Evolutionary conservation across 2,329 filamentous ascomycete species (phyloP), one percentile per base, ranked within the genome.

Genomic region (Monilinia aucupariae): DNA sequence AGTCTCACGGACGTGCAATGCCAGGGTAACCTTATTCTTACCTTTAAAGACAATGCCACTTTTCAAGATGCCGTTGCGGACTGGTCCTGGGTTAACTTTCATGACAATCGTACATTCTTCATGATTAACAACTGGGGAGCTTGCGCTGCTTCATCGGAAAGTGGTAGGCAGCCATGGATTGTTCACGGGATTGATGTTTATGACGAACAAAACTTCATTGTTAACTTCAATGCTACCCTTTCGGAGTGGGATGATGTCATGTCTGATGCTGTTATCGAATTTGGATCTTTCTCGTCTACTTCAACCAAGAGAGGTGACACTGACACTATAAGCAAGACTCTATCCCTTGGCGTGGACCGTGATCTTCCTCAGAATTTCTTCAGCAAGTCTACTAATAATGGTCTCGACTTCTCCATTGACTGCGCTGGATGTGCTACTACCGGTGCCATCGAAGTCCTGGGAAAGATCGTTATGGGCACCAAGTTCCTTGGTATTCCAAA

Each of bases 151-250:
- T 20, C 41, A 2, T 49, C 48, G 4, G 56, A 45, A 32, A 54
- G 41, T n/a, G 58, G 55, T 27, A 61, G 62, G 48, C 55, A 64
- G 25, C 62, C 62, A 54, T 64, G 62, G 62, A 25, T 64, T 32
- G 49, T 64, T n/a, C 30, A 39, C 9, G 51, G 51, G 22, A 39
- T 61, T 32, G 55, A 61, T 34, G 39, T 30, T 15, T 62, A 62
- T 50, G 58, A 64, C 30, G n/a, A 59, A 10, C 47, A 59, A 43
- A 64, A 53, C 25, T 60, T 64, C 34, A 61, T 60, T 9, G 62
- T 61, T 17, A 53, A 64, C 43, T 60, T 64, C 49, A 61, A 64
- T 32, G 62, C 62, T 37, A 61, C 62, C 10, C 56, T 54, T 7
- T 39, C 58, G 25, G 43, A 60, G 6, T 64, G 62, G 62, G 56